phyloP scores from a whole-genome alignment of 139 green algal species.

The Monoraphidium neglectum region DNA sequence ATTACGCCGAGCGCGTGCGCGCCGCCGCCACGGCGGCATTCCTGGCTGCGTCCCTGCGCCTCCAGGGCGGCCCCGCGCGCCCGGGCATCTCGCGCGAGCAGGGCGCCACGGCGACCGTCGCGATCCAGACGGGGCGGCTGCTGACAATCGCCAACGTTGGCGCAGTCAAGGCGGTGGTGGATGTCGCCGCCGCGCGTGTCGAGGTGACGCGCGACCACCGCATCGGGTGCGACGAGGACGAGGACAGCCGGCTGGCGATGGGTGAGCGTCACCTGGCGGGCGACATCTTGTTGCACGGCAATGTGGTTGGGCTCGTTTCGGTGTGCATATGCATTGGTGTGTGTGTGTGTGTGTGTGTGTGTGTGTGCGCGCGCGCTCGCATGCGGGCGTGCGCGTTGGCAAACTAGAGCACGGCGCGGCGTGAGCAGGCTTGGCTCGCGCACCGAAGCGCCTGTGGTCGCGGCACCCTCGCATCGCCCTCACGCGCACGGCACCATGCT shows the following conservation, averaged over 20 bases:
- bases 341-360: too few relatives aligned
- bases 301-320: too few relatives aligned
- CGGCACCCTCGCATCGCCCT: too few relatives aligned
- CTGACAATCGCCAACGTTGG: constrained; percentile 24
- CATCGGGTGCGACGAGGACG: constrained; percentile 24
- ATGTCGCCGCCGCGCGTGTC: constrained; percentile 10
- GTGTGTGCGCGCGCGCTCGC: too few relatives aligned
- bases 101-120: constrained; percentile 9
- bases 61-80: not conserved
- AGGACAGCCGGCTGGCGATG: constrained; percentile 8
- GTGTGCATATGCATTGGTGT: too few relatives aligned
- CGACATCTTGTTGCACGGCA: too few relatives aligned
- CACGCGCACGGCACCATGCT: too few relatives aligned
- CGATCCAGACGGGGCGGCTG: constrained; percentile 15
- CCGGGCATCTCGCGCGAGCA: not conserved
- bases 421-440: too few relatives aligned
- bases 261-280: too few relatives aligned
- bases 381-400: too few relatives aligned
- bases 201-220: constrained; percentile 20
- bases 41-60: not conserved
- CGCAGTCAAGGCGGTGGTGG: constrained; percentile 7
- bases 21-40: constrained; percentile 1
- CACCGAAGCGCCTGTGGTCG: too few relatives aligned
- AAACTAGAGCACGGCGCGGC: too few relatives aligned
- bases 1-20: constrained; percentile 10